Base-by-base conservation (phyloP, 1,284 basidiomycete species). In the Ceratobasidium sp. region DNA sequence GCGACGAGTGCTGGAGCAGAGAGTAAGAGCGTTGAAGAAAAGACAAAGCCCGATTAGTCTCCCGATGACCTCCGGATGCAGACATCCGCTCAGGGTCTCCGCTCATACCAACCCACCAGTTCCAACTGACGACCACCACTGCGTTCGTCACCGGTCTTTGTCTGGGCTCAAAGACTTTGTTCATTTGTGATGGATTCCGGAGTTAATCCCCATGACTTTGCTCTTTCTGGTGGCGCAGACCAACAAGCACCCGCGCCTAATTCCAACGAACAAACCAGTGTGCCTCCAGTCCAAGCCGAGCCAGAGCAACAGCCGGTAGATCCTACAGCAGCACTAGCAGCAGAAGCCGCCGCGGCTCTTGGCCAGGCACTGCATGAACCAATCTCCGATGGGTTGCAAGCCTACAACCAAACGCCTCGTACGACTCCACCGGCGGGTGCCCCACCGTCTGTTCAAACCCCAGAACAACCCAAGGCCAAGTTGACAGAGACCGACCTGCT, bases 401-500 rank as follows among this genome's bases (percentile, higher is more conserved):
- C 16, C 32, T 58, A 67, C 64, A 55, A 26, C 23, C 39, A 67
- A 58, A 58, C 55, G 36, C 64, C 48, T 48, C 32, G 48, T 55
- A n/a, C 46, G 18, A 67, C 64, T 34, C 64, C 48, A 21, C 50
- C 55, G 32, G 32, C 32, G 2, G 10, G 32, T 30, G 30, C 26
- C 32, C 36, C 36, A 12, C n/a, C 32, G 18, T 10, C 50, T 18
- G 36, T 26, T 21, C 26, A 58, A 34, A 21, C 50, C 5, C 48
- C 16, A 28, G 64, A 67, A 26, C 48, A 36, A 18, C 64, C 64
- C 48, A 67, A 67, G 50, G 50, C 34, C 48, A 67, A 67, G 50
- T 48, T 67, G 21, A 67, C 64, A 18, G 64, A 67, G 36, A 67
- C 64, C 14, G 64, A 67, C n/a, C 32, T 67, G 18, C 34, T 85